Conservation (phyloP, 331 rosid species). For the Phaseolus coccineus region DNA sequence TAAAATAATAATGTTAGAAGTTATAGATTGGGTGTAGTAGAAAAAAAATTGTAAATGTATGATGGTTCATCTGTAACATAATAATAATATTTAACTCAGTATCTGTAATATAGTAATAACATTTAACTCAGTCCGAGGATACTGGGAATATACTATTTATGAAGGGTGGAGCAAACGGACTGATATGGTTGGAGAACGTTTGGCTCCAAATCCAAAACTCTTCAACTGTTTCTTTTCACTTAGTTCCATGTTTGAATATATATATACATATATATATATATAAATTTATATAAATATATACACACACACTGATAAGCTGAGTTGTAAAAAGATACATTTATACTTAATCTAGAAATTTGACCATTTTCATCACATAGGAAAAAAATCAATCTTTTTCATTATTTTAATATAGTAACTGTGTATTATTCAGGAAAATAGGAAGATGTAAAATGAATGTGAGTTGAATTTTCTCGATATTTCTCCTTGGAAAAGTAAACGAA, state of each 20-base stretch:
- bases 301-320: too few species aligned
- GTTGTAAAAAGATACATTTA: not conserved
- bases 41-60: too few species aligned
- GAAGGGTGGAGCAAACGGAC: not conserved
- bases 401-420: not conserved
- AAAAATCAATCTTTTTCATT: not conserved
- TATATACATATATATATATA: too few species aligned
- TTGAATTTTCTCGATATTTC: not conserved
- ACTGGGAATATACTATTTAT: not conserved
- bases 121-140: not conserved
- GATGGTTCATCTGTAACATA: too few species aligned
- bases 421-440: conserved; percentile 2
- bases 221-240: not conserved
- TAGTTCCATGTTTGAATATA: not conserved
- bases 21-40: too few species aligned
- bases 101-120: too few species aligned
- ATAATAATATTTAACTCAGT: too few species aligned
- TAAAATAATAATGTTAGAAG: too few species aligned
- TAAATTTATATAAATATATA: too few species aligned
- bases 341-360: not conserved
- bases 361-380: not conserved
- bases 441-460: not conserved
- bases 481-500: conserved; percentile 28
- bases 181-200: not conserved
- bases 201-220: not conserved